phyloP scores from a whole-genome alignment of 1,284 basidiomycete genomes.

The Chondrostereum purpureum region DNA sequence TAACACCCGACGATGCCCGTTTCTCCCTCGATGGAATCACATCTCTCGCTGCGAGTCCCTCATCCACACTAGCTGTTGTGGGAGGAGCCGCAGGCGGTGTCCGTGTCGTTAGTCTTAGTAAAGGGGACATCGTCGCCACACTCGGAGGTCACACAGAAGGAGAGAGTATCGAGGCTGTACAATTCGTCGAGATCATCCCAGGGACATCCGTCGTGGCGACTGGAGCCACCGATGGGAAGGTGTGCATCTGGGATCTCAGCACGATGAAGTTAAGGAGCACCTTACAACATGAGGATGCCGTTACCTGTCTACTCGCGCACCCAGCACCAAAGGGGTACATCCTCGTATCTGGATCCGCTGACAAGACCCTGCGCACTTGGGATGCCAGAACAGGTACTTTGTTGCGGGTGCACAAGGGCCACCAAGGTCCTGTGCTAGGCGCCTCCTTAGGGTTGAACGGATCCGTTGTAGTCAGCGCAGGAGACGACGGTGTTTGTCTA shows the following conservation, averaged over 20 bases:
- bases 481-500: conserved; percentile 80
- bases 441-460: conserved; percentile 68
- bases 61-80: conserved; percentile 82
- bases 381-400: conserved; percentile 83
- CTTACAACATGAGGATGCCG: conserved; percentile 79
- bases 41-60: conserved; percentile 76
- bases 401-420: conserved; percentile 78
- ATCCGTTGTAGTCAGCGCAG: conserved; percentile 71
- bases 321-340: conserved; percentile 70
- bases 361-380: conserved; percentile 86
- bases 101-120: conserved; percentile 79
- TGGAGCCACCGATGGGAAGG: conserved; percentile 91
- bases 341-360: conserved; percentile 80
- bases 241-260: conserved; percentile 89
- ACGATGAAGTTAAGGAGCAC: conserved; percentile 80
- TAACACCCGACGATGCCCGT: conserved; percentile 66
- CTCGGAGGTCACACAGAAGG: conserved; percentile 84
- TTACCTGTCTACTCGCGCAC: conserved; percentile 75
- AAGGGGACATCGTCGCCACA: conserved; percentile 77
- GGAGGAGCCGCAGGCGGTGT: conserved; percentile 82
- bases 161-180: conserved; percentile 86
- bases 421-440: conserved; percentile 74
- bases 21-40: conserved; percentile 82
- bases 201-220: conserved; percentile 75
- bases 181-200: conserved; percentile 72